Conservation (phyloP, 202 grass and related monocot genomes). For the Elaeis oleifera region DNA sequence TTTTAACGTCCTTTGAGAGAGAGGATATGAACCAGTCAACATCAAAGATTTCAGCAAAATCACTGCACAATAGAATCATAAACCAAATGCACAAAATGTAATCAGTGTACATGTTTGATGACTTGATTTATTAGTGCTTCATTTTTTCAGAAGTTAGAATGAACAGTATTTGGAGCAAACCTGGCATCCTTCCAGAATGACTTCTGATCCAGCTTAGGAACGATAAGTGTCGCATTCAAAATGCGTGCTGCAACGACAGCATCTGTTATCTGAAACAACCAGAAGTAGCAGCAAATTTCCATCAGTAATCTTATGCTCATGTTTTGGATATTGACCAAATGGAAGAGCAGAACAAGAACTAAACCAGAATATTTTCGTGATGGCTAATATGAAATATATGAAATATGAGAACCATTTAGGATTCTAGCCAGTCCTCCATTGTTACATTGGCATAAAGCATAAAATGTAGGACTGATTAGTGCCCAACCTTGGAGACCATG, state of each 20-base stretch:
- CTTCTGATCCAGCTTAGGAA: conserved; percentile 75
- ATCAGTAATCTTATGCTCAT: background rate
- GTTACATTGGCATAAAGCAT: too few relatives aligned
- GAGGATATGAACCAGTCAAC: conserved; percentile 80
- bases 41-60: conserved; percentile 86
- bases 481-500: too few relatives aligned
- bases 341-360: too few relatives aligned
- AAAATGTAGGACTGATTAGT: too few relatives aligned
- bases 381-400: too few relatives aligned
- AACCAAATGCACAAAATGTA: background rate
- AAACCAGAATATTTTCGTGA: too few relatives aligned
- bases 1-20: conserved; percentile 70
- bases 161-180: conserved; percentile 22
- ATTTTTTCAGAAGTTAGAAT: conserved; percentile 4
- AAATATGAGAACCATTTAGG: too few relatives aligned
- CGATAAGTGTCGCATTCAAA: conserved; percentile 82
- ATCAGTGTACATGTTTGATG: conserved; percentile 1
- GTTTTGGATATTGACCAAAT: background rate
- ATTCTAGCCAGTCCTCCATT: too few relatives aligned
- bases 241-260: conserved; percentile 82
- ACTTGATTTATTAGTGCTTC: background rate
- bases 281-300: conserved; percentile 9
- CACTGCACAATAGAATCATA: conserved; percentile 33
- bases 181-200: conserved; percentile 96
- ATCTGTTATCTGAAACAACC: conserved; percentile 85